Conservation (phyloP, 2,329 filamentous ascomycete species). For the Plectosphaerella cucumerina region DNA sequence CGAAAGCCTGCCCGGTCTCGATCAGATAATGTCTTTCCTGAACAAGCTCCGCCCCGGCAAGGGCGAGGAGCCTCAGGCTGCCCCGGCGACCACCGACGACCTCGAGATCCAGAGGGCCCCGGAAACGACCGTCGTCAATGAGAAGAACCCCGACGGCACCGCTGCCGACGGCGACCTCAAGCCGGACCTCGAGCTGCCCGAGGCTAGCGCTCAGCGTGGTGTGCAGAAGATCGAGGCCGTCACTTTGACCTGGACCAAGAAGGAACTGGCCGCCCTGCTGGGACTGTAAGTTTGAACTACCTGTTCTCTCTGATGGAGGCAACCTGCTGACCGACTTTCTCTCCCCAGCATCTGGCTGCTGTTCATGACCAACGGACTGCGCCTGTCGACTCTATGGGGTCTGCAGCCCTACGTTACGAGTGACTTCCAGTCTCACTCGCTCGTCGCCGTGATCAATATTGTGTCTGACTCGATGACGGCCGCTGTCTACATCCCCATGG, state of each 20-base stretch:
- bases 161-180: neutral
- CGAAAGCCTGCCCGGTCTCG: too few relatives aligned
- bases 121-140: neutral
- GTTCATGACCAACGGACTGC: slow-evolving; percentile 46
- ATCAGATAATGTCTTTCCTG: neutral
- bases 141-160: neutral
- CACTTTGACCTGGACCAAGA: slow-evolving; percentile 35
- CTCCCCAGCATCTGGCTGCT: slow-evolving; percentile 23
- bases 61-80: neutral
- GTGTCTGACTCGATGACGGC: slow-evolving; percentile 45
- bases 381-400: slow-evolving; percentile 33
- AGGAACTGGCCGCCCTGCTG: slow-evolving; percentile 25
- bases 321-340: neutral
- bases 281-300: slow-evolving; percentile 19
- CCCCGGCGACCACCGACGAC: neutral
- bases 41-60: neutral
- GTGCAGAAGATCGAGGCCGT: slow-evolving; percentile 37
- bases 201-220: slow-evolving; percentile 25
- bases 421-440: slow-evolving; percentile 58
- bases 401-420: slow-evolving; percentile 55
- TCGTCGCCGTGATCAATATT: slow-evolving; percentile 61
- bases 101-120: slow-evolving; percentile 1
- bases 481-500: slow-evolving; percentile 34
- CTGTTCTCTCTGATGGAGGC: neutral
- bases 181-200: slow-evolving; percentile 2